Evolutionary conservation across 164 flowering plant genomes (phyloP), one percentile per base, ranked within the genome.

Genomic region (Malania oleifera): DNA sequence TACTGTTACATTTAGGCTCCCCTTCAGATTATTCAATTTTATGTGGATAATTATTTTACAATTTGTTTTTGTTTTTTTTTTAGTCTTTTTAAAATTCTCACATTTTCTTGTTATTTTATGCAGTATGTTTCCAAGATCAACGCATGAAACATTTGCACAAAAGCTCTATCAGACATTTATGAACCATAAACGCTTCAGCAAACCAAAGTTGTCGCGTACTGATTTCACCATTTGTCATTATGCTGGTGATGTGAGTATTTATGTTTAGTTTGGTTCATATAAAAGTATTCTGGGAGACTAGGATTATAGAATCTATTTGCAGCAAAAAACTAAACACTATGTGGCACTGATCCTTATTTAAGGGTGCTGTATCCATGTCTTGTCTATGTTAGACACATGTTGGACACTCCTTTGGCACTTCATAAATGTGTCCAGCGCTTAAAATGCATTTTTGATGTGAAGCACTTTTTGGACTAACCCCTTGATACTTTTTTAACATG

Each of bases 111-210:
- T 31, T 73, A 45, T 73, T 27, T 67, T 66, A 62, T 78, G 79
- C 57, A 95, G 99, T 59, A 95, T 95, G 99, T 87, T 95, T 71
- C 99, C 98, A 31, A 82, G 96, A 75, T 95, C 99, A 54, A 95
- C 99, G 22, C 92, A 95, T 80, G 99, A 89, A 75, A 89, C 96
- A 43, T 95, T 95, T 75, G 85, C 96, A 17, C 95, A 95, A 62
- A 95, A 89, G 87, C 78, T 95, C 51, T 91, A 91, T 65, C 91
- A 85, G 78, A 87, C 96, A 26, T 95, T 81, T 68, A 82, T 82
- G 68, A 77, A 75, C 61, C 91, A 95, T 54, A 89, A 82, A 55
- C 89, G 96, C 40, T 89, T 95, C 76, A 79, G 65, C 82, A 91
- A 91, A 87, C 99, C 99, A 39, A 95, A 91, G 69, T 72, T 95